Base-by-base conservation (phyloP, 2,329 filamentous ascomycete genomes). In the Nothomitra cinnamomea region DNA sequence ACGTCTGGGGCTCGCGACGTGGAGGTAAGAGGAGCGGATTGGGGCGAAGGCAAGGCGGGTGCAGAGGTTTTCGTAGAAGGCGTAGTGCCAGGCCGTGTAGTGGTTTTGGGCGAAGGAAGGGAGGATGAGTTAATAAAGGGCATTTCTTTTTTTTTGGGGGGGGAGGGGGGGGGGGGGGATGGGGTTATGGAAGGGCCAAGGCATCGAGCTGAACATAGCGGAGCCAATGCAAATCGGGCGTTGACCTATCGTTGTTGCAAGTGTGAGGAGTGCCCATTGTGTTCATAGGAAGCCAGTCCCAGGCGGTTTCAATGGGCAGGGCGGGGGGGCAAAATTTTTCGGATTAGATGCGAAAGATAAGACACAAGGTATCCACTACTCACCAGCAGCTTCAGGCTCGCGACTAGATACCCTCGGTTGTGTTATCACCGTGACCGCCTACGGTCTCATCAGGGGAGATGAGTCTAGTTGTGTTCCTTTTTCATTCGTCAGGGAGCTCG, bases 1-100 rank as follows among this genome's bases (percentile, higher is more conserved):
- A 5, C 61, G 51, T 60, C 59, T 43, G 59, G 62, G 52, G 17
- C 64, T 51, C 5, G 56, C 58, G 49, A 64, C 61, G 6, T 64
- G 68, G 0, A 78, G 64, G 5, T 70, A 58, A 56, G 73, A 70
- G 25, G 77, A 21, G 22, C 70, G 67, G 24, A 70, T 65, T 0
- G 73, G 70, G 2, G 68, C 61, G 28, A 66, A 64, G 6, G 68
- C 59, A 5, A 64, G 75, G 0, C 73, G 67, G 48, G 74, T 63
- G 36, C 67, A 61, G 0, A 80, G 65, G 58, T 80, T 80, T 64
- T 80, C 72, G 58, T 81, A 81, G 58, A 76, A 75, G 0, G 66
- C 67, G 68, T 66, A 51, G 40, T 3, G 51, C 52, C 40, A 61
- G 48, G 45, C 55, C 5, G 53, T 43, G 49, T 25, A n/a, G 3